Evolutionary conservation across 2,329 filamentous ascomycete species (phyloP).

Genomic region (Calycina herbarum): DNA sequence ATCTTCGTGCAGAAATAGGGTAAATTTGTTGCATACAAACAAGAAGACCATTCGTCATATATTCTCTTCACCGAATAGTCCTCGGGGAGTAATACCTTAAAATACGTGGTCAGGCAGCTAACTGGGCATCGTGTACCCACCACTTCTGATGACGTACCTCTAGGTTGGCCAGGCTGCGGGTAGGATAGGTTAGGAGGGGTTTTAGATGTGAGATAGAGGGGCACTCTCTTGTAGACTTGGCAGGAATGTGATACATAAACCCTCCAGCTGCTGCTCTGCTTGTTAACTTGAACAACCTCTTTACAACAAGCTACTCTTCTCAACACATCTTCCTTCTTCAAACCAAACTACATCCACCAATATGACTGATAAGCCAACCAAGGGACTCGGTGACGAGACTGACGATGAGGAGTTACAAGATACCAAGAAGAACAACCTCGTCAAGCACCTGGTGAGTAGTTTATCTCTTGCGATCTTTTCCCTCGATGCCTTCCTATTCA

Average conservation of each 20-base stretch:
- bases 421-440: constrained; percentile 18
- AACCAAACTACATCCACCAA: not conserved
- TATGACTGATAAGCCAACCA: constrained; percentile 1
- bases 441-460: constrained; percentile 19
- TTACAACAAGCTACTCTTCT: not conserved
- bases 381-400: constrained; percentile 5
- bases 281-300: not conserved
- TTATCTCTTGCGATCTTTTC: not conserved
- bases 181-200: constrained; percentile 6
- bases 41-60: not conserved
- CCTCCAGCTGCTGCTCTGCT: constrained; percentile 2
- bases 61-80: not conserved
- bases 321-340: not conserved
- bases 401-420: constrained; percentile 15
- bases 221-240: constrained; percentile 1
- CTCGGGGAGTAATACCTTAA: not conserved
- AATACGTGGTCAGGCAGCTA: constrained; percentile 11
- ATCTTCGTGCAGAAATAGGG: too few relatives aligned
- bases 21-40: too few relatives aligned
- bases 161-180: constrained; percentile 1
- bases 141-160: constrained; percentile 13
- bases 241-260: constrained; percentile 9
- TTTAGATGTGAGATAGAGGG: not conserved
- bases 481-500: not conserved
- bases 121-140: not conserved